Evolutionary conservation across 2,329 filamentous ascomycete species (phyloP), one percentile per base, ranked within the genome.

Genomic region (Didymella lethalis): DNA sequence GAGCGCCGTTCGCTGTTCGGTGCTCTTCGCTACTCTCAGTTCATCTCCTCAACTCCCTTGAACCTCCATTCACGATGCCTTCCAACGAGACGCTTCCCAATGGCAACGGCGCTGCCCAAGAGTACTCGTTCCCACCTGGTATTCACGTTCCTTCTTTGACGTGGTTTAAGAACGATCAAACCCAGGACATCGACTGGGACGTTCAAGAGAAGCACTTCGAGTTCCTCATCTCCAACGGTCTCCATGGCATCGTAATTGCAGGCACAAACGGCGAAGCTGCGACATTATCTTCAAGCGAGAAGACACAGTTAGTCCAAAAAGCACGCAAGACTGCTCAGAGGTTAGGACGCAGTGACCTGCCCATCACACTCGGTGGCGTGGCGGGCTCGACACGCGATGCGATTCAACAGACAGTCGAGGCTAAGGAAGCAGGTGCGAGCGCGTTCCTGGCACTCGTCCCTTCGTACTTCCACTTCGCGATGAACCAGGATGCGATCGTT

Each of bases 101-200:
- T 52, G 64, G 66, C 59, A 67, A 65, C 46, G 64, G 62, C 61
- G 60, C 67, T 18, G 51, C 66, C 54, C 59, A 68, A 36, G 74
- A 73, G 64, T 73, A 70, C 57, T 67, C 78, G 6, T 82, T 78
- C 62, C 81, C 83, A 29, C 78, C 80, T 1, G 84, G 84, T 4
- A 83, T 87, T 47, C 84, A 86, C 61, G 84, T 83, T n/a, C 85
- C 84, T 0, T 81, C 79, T 20, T 69, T 87, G 65, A 86, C 84
- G 3, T 87, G 81, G 78, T 87, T 86, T 69, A 74, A 77, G 46
- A 74, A 79, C 55, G 78, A 81, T 57, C 65, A 70, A 28, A 73
- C 65, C 4, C 84, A 86, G 65, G 82, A 84, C 41, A 83, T 86
- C 38, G 83, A 87, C 66, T 86, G 84, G 84, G 76, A 79, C 6